Conservation (phyloP, 306 rosid genomes). For the Nissolia schottii region DNA sequence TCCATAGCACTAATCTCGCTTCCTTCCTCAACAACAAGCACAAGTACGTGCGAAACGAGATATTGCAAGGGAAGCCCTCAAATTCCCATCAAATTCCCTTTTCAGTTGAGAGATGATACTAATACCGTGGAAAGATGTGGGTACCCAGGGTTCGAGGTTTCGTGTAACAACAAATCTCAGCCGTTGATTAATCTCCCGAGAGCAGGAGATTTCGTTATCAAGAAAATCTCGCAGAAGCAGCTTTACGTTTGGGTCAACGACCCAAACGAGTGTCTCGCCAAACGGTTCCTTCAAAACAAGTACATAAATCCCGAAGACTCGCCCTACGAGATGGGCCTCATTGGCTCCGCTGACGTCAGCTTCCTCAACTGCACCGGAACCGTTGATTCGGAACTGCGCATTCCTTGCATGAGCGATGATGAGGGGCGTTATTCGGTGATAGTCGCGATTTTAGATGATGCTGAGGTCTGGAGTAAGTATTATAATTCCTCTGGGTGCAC, state of each 20-base stretch:
- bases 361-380: background rate
- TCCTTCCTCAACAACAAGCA: conserved; percentile 4
- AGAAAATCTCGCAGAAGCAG: background rate
- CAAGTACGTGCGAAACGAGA: background rate
- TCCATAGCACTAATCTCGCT: background rate
- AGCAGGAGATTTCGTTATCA: background rate
- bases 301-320: background rate
- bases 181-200: background rate
- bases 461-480: too few species aligned
- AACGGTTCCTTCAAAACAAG: background rate
- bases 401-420: background rate
- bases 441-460: background rate
- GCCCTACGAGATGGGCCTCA: background rate
- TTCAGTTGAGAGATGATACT: background rate
- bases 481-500: background rate
- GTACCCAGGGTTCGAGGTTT: conserved; percentile 17
- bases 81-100: conserved; percentile 30
- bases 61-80: background rate
- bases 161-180: conserved; percentile 17
- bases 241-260: conserved; percentile 14
- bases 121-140: conserved; percentile 18
- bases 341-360: background rate
- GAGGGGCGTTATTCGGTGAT: background rate
- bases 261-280: conserved; percentile 18
- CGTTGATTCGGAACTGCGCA: background rate